Evolutionary conservation across 257 asterid genomes (phyloP), one percentile per base, ranked within the genome.

Genomic region (Paulownia fortunei): DNA sequence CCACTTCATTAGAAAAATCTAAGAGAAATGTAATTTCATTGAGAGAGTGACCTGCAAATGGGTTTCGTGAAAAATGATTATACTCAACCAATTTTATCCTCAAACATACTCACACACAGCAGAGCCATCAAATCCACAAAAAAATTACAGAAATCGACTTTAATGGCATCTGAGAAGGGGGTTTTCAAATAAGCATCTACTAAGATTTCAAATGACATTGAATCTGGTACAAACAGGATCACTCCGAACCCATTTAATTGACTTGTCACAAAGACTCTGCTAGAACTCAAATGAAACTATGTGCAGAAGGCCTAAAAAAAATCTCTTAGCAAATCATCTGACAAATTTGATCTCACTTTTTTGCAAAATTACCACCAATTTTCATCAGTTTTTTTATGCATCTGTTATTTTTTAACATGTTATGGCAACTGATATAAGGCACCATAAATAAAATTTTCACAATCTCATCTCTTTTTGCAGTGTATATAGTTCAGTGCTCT

Each of bases 201-300:
- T 63, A 30, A 41, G 46, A 46, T 66, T 56, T 52, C 16, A 77
- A 51, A 46, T 6, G 56, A 52, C 11, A 36, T n/a, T 26, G 61
- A 54, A 69, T 52, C 32, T 42, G 47, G 26, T 27, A 68, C 69
- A 65, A 61, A 69, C 27, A 69, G 9, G 15, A 63, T 23, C 32
- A 16, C 21, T 30, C 0, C 24, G 46, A 26, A 30, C 12, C 41
- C 66, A 44, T 34, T 32, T 5, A 18, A 41, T 18, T 1, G 41
- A 39, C 23, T 70, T 19, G 1, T 39, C 51, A 23, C 64, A 39
- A 63, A 52, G 72, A 44, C 34, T 11, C 60, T 49, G 13, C 56
- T 30, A 66, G 56, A 55, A 16, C 61, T 78, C 32, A 73, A 66
- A 47, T 3, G 30, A 32, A 66, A 16, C 56, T 60, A 34, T 79